A percentile compares a stretch with the other conserved stretches of the same genome.
phyloP scores from a whole-genome alignment of 176 grass and related monocot genomes.

The Oryza nivara region DNA sequence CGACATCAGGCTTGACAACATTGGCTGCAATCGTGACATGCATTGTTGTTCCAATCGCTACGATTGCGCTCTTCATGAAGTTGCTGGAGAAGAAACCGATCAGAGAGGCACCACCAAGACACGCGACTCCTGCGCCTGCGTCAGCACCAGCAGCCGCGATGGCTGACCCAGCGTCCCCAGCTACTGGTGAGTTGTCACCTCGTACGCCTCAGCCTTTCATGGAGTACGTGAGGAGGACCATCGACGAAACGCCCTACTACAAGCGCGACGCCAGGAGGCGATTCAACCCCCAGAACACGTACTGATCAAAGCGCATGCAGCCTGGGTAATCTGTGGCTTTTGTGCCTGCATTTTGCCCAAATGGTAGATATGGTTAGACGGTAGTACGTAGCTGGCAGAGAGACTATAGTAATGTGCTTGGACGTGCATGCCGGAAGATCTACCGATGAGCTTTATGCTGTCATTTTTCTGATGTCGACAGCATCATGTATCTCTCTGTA shows the following conservation, averaged over 20 bases:
- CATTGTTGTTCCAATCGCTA: slow-evolving; percentile 49
- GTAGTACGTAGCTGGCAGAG: slow-evolving; percentile 12
- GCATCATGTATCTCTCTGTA: slow-evolving; percentile 18
- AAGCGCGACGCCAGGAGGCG: slow-evolving; percentile 70
- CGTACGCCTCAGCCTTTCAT: slow-evolving; percentile 78
- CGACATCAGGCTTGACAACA: slow-evolving; percentile 41
- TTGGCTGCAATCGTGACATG: slow-evolving; percentile 56
- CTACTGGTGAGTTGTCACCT: slow-evolving; percentile 45
- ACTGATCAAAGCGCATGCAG: slow-evolving; percentile 44
- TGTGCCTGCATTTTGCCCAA: background rate
- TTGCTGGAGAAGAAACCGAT: slow-evolving; percentile 66
- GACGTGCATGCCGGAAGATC: background rate
- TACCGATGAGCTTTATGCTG: slow-evolving; percentile 16
- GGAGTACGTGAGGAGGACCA: slow-evolving; percentile 92
- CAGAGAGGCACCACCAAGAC: slow-evolving; percentile 35
- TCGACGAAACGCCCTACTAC: slow-evolving; percentile 92
- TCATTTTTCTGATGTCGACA: slow-evolving; percentile 36
- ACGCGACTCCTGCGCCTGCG: background rate
- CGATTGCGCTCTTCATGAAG: slow-evolving; percentile 58
- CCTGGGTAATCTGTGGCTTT: background rate
- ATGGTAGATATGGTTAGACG: background rate
- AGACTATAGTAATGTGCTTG: background rate
- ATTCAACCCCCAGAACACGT: slow-evolving; percentile 85
- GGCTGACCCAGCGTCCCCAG: slow-evolving; percentile 42
- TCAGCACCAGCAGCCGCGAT: background rate